Base-by-base conservation (phyloP, 768 basidiomycete genomes). In the Lepiota brunneoincarnata region DNA sequence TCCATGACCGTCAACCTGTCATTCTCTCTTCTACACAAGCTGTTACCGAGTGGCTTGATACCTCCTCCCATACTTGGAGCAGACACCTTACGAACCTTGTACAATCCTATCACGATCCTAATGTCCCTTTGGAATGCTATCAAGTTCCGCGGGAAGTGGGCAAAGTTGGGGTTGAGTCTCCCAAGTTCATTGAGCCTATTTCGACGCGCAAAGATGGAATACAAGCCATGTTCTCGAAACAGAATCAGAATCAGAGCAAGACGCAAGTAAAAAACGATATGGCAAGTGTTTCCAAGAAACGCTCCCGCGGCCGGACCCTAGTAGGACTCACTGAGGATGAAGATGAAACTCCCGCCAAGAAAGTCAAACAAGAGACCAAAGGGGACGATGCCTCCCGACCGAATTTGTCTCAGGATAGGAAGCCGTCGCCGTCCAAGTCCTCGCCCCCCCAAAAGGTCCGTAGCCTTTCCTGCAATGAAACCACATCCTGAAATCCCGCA, bases 1-100 rank as follows among this genome's bases (percentile, higher is more conserved):
- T 98, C n/a, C 96, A 97, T 64, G 90, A 95, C 61, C 84, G 95
- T 18, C 87, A 89, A 59, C 89, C 89, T 6, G 91, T 93, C 40
- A 85, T 98, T 44, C 79, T 98, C 4, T 77, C 81, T 7, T 74
- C 76, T 0, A 64, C 73, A 31, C 78, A 79, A 2, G 86, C 88
- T 1, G 72, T 93, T 23, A 66, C 75, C 17, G 63, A 66, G 10
- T 98, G 96, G 96, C 79, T 98, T 12, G 89, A 95, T 68, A 87
- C 89, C 1, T 82, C 81, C 2, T 77, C 79, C 0, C 78, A 79
- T 39, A 68, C 66, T 2, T 96, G 89, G 93, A 79, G 76, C 15
- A 63, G 75, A 4, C 78, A 77, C 39, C 77, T 93, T 20, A 78
- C 70, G 11, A 75, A 75, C 36, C 68, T 91, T 41, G 72, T 94